Conservation (phyloP, 148 eudicot species). For the Fagopyrum homotropicum region DNA sequence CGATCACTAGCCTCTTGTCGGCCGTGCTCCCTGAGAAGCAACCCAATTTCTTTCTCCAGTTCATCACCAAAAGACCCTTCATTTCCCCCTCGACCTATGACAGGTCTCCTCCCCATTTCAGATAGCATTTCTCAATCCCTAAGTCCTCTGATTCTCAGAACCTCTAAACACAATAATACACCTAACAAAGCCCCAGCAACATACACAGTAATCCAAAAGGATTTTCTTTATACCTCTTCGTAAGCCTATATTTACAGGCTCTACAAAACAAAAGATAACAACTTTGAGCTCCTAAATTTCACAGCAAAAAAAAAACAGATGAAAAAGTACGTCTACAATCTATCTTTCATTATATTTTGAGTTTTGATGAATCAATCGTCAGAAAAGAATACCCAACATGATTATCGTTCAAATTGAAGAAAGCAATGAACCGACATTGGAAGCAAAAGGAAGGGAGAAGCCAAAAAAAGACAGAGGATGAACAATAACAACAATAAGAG, state of each 20-base stretch:
- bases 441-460: background rate
- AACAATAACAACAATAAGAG: background rate
- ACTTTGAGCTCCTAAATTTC: background rate
- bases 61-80: conserved; percentile 84
- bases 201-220: background rate
- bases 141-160: conserved; percentile 1
- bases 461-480: background rate
- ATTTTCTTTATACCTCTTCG: background rate
- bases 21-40: conserved; percentile 61
- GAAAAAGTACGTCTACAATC: background rate
- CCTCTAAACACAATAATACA: background rate
- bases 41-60: conserved; percentile 70
- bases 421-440: background rate
- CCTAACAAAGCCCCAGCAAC: background rate
- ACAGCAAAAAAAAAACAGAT: background rate
- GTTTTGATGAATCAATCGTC: background rate
- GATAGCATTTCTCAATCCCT: conserved; percentile 36
- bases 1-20: conserved; percentile 49
- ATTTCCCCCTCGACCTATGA: conserved; percentile 32
- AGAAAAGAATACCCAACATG: background rate
- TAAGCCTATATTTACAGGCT: conserved; percentile 6
- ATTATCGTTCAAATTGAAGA: background rate
- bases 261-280: background rate
- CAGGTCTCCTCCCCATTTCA: conserved; percentile 58
- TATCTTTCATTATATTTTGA: background rate